These are phyloP conservation scores for Populus euphratica DNA, from an alignment of 345 rosid genomes.

Conservation along the genomic window DNA sequence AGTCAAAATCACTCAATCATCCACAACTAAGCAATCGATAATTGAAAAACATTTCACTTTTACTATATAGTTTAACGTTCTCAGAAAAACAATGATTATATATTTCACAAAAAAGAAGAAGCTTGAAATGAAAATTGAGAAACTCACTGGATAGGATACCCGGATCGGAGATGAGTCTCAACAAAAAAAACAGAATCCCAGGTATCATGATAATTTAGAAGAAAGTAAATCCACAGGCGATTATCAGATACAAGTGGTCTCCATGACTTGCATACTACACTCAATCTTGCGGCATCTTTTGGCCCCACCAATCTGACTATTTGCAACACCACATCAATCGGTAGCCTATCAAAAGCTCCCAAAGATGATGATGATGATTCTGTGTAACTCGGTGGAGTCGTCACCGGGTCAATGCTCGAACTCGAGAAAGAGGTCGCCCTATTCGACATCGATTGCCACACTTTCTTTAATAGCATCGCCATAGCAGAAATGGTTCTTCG, in stretches of 20 bases:
- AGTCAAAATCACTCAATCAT: no score
- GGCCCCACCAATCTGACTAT: slow-evolving; percentile 63
- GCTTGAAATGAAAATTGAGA: not conserved
- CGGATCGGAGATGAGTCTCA: slow-evolving; percentile 53
- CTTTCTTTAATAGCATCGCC: slow-evolving; percentile 45
- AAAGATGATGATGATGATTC: slow-evolving; percentile 37
- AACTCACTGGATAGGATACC: slow-evolving; percentile 65
- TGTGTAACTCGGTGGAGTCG: slow-evolving; percentile 5
- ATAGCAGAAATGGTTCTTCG: not conserved
- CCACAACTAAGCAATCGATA: no score
- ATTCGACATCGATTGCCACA: slow-evolving; percentile 42
- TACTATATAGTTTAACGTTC: not conserved
- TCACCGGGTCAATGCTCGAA: not conserved
- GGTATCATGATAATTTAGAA: slow-evolving; percentile 37
- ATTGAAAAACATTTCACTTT: no score
- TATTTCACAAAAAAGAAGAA: not conserved
- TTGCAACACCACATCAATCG: slow-evolving; percentile 56
- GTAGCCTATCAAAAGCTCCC: slow-evolving; percentile 58
- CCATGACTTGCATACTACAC: slow-evolving; percentile 47
- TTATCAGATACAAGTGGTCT: slow-evolving; percentile 44
- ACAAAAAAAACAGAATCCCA: slow-evolving; percentile 69
- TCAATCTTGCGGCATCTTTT: slow-evolving; percentile 50
- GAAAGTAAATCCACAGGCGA: slow-evolving; percentile 68
- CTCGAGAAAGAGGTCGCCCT: slow-evolving; percentile 19
- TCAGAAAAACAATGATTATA: not conserved